Evolutionary conservation across 2,329 filamentous ascomycete species (phyloP), one percentile per base, ranked within the genome.

Genomic region (Pestalotiopsis sp.): DNA sequence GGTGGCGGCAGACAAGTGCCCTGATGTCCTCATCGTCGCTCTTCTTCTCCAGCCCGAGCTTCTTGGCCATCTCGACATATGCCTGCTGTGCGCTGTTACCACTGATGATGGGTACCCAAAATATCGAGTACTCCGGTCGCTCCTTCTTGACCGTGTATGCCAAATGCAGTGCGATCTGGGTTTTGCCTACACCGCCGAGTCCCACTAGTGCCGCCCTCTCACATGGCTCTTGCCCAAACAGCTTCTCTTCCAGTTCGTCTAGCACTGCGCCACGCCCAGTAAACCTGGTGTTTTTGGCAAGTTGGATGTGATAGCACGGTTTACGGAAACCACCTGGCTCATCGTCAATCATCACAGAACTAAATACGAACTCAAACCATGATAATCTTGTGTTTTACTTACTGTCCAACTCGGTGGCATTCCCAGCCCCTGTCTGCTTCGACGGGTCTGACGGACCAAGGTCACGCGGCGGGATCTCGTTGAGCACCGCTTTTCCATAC

Each of bases 11-110:
- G 73, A 92, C 89, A 78, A 89, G 84, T 72, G 90, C 87, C 66
- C 87, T 85, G 49, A 89, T 74, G 70, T 92, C 90, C 62, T 81
- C 80, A 69, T 89, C 88, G 66, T 86, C 80, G 5, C 72, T 73
- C 61, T 85, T 85, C 2, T 86, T 80, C 13, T 81, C 36, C 6
- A 80, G 71, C 0, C 68, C 62, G 14, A 83, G 75, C 72, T 77
- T 73, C 41, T 71, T 75, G 2, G 75, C 78, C 3, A 83, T 77
- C 4, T 76, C 75, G 2, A 63, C 64, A 69, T 79, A 84, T 7
- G 80, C 80, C 67, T 81, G 77, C 56, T 83, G 74, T 68, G 85
- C 79, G 67, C 74, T 80, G n/a, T 76, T 78, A 17, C 71, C 68
- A 69, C 79, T 82, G 25, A 77, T 74, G 6, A 79, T 81, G 5